Percentiles rank a stretch among this genome's conserved stretches.
Evolutionary conservation across 2,329 filamentous ascomycete genomes (phyloP).

Genomic region (Metarhizium brunneum): DNA sequence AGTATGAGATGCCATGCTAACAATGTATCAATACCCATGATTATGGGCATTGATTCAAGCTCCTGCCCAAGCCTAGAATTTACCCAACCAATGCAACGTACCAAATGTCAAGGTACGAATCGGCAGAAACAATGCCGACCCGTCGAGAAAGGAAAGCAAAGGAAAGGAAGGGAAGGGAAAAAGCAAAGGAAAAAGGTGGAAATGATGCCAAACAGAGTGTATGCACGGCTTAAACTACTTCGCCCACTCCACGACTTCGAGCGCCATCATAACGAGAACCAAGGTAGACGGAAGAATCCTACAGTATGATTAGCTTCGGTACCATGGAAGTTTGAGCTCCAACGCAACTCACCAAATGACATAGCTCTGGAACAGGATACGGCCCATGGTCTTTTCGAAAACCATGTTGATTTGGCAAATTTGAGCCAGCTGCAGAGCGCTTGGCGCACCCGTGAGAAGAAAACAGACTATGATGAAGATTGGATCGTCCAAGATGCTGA

Average conservation of each 20-base stretch:
- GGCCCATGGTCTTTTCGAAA: slow-evolving; percentile 90
- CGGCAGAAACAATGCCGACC: not conserved
- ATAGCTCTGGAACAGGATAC: slow-evolving; percentile 80
- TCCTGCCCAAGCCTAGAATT: not conserved
- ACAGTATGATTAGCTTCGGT: slow-evolving; percentile 12
- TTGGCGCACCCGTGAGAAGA: slow-evolving; percentile 86
- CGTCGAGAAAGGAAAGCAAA: not conserved
- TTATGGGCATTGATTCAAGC: not conserved
- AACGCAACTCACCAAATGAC: slow-evolving; percentile 64
- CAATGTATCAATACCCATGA: not conserved
- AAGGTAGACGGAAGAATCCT: slow-evolving; percentile 93
- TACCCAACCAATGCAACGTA: not conserved
- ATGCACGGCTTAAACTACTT: slow-evolving; percentile 11
- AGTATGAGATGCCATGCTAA: not conserved
- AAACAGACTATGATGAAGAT: slow-evolving; percentile 99
- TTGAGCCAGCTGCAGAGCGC: slow-evolving; percentile 87
- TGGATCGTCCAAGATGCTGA: slow-evolving; percentile 93
- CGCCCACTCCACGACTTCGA: slow-evolving; percentile 91
- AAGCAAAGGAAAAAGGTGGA: not conserved
- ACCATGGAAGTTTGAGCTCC: not conserved
- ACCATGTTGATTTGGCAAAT: slow-evolving; percentile 98
- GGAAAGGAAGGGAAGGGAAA: not conserved
- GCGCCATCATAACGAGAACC: slow-evolving; percentile 77
- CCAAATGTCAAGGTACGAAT: not conserved
- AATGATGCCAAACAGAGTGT: not conserved